These are phyloP conservation scores for Kodamaea jinghongensis DNA, from an alignment of 805 yeast genomes.

Conservation along the genomic window DNA sequence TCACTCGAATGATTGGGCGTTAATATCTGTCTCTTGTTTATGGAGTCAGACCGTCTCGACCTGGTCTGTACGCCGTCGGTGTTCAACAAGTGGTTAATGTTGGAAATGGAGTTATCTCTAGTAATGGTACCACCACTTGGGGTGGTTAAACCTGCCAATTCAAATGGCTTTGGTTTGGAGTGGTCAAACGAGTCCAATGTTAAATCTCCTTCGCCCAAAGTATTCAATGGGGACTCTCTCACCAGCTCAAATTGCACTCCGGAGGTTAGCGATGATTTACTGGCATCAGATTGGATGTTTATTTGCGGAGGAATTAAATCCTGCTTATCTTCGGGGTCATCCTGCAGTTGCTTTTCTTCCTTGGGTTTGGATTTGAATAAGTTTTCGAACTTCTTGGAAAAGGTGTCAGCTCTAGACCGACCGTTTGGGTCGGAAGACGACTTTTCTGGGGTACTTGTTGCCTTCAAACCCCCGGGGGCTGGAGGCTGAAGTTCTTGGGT, in stretches of 20 bases:
- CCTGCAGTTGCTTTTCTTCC: background rate
- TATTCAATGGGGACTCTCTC: conserved; percentile 44
- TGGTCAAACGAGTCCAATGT: conserved; percentile 28
- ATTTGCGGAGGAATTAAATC: background rate
- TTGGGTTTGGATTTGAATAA: conserved; percentile 14
- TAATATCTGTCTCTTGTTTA: conserved; percentile 9
- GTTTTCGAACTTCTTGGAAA: conserved; percentile 25
- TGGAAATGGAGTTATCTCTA: conserved; percentile 4
- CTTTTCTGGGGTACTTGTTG: conserved; percentile 5
- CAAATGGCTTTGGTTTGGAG: conserved; percentile 7
- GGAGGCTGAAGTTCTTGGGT: conserved; percentile 3
- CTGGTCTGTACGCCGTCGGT: conserved; percentile 6
- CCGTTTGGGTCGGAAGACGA: background rate
- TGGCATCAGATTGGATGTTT: conserved; percentile 2
- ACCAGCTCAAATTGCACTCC: conserved; percentile 48
- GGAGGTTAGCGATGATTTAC: conserved; percentile 13
- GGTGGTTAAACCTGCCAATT: conserved; percentile 4
- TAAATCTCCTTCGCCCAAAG: conserved; percentile 50
- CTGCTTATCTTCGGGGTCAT: background rate
- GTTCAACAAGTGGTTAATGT: conserved; percentile 7
- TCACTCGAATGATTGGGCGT: conserved; percentile 20
- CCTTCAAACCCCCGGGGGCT: background rate
- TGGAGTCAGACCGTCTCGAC: conserved; percentile 8
- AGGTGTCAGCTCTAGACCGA: conserved; percentile 8
- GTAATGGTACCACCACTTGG: conserved; percentile 5